Evolutionary conservation across 208 protist genomes (phyloP).

Genomic region (Crithidia sp.): DNA sequence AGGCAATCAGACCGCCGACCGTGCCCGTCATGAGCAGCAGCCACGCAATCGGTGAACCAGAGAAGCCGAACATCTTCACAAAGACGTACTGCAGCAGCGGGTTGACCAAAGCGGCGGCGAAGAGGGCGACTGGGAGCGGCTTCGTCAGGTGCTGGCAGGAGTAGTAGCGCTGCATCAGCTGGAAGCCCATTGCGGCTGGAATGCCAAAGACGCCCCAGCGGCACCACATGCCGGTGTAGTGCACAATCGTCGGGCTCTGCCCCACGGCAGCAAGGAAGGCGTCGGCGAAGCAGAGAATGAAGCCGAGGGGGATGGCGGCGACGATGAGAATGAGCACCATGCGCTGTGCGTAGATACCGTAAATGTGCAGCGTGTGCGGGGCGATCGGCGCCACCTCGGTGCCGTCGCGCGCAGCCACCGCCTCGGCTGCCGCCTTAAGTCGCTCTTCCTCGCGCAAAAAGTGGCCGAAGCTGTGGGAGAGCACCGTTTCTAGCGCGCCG

Average conservation of each 20-base stretch:
- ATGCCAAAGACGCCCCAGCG: conserved; percentile 74
- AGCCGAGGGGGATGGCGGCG: conserved; percentile 64
- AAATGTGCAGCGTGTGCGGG: conserved; percentile 65
- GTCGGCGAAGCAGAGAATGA: conserved; percentile 73
- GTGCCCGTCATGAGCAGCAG: conserved; percentile 67
- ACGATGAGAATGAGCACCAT: conserved; percentile 81
- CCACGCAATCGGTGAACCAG: conserved; percentile 81
- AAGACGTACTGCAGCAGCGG: conserved; percentile 67
- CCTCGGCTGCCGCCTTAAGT: conserved; percentile 21
- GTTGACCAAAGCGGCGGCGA: conserved; percentile 62
- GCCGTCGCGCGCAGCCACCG: conserved; percentile 16
- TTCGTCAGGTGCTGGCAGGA: conserved; percentile 81
- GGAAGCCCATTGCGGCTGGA: conserved; percentile 54
- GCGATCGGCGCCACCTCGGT: conserved; percentile 2
- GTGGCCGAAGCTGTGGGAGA: conserved; percentile 79
- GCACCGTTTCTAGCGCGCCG: conserved; percentile 83
- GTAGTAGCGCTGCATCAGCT: conserved; percentile 84
- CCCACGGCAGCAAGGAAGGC: conserved; percentile 48
- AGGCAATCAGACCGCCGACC: conserved; percentile 44
- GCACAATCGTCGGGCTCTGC: conserved; percentile 48
- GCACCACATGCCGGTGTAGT: conserved; percentile 79
- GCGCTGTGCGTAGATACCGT: conserved; percentile 83
- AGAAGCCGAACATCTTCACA: conserved; percentile 76
- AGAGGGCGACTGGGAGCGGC: conserved; percentile 71
- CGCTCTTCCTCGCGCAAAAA: conserved; percentile 46